Evolutionary conservation across 306 rosid species (phyloP).

Genomic region (Cicer bijugum): DNA sequence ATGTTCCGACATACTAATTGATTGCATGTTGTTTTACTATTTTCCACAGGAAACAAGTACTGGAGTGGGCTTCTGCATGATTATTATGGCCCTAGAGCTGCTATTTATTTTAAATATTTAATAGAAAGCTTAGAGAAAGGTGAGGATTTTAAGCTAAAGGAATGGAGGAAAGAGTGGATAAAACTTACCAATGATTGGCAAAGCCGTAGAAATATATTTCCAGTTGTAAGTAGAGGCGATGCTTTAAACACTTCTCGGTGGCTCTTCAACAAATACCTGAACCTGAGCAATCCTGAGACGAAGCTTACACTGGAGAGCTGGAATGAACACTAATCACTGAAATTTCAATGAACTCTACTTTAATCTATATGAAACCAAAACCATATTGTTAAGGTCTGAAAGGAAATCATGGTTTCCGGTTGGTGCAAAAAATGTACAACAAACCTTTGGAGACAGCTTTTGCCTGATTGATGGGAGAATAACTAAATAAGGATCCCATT

Average conservation of each 20-base stretch:
- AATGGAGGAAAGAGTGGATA: slow-evolving; percentile 89
- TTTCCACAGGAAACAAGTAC: slow-evolving; percentile 73
- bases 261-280: slow-evolving; percentile 68
- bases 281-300: slow-evolving; percentile 48
- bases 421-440: slow-evolving; percentile 28
- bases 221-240: slow-evolving; percentile 62
- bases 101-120: slow-evolving; percentile 75
- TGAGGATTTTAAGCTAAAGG: slow-evolving; percentile 57
- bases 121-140: slow-evolving; percentile 61
- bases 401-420: slow-evolving; percentile 4
- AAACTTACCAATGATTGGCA: slow-evolving; percentile 93
- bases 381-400: slow-evolving; percentile 23
- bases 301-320: slow-evolving; percentile 8
- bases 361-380: slow-evolving; percentile 28
- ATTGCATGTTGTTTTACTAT: neutral
- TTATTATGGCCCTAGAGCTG: slow-evolving; percentile 87
- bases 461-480: slow-evolving; percentile 17
- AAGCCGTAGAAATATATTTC: slow-evolving; percentile 57
- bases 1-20: neutral
- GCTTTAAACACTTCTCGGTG: slow-evolving; percentile 61
- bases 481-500: slow-evolving; percentile 4
- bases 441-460: neutral
- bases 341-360: slow-evolving; percentile 12
- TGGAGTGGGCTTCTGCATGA: slow-evolving; percentile 87
- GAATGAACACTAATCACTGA: slow-evolving; percentile 21